Percentiles rank a stretch among this genome's conserved stretches.
Evolutionary conservation across 2,329 filamentous ascomycete species (phyloP).

Genomic region (Colletotrichum camelliae): DNA sequence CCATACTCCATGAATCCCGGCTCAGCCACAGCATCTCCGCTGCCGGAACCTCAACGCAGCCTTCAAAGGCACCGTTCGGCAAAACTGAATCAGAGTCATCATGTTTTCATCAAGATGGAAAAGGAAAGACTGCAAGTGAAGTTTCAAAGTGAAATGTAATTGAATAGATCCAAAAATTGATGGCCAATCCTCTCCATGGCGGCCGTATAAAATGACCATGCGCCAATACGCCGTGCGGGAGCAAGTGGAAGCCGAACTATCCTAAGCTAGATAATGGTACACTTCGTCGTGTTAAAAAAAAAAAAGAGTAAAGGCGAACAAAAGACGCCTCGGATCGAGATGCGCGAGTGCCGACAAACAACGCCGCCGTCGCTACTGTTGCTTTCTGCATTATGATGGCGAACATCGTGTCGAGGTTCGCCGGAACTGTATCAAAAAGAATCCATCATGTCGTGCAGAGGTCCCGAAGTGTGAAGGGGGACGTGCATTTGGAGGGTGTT

Average conservation of each 20-base stretch:
- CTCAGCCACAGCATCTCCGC: background rate
- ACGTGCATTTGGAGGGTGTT: background rate
- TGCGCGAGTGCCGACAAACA: background rate
- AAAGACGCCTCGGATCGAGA: background rate
- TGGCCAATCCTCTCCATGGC: background rate
- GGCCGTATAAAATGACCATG: slow-evolving; percentile 12
- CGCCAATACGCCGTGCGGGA: slow-evolving; percentile 22
- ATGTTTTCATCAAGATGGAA: background rate
- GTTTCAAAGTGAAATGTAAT: background rate
- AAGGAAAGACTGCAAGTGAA: background rate
- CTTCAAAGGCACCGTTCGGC: background rate
- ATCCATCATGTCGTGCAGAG: slow-evolving; percentile 10
- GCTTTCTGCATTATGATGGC: slow-evolving; percentile 5
- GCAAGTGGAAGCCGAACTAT: slow-evolving; percentile 11
- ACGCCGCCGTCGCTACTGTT: background rate
- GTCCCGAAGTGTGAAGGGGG: background rate
- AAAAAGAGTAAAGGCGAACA: background rate
- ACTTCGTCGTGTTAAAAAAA: background rate
- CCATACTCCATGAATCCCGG: background rate
- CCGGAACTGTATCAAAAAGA: background rate
- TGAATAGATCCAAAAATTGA: background rate
- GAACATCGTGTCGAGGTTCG: background rate
- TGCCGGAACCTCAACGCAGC: background rate
- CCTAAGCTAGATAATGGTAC: slow-evolving; percentile 16
- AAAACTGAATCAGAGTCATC: background rate